Base-by-base conservation (phyloP, 2,329 filamentous ascomycete genomes). In the Hypoxylon sp. region DNA sequence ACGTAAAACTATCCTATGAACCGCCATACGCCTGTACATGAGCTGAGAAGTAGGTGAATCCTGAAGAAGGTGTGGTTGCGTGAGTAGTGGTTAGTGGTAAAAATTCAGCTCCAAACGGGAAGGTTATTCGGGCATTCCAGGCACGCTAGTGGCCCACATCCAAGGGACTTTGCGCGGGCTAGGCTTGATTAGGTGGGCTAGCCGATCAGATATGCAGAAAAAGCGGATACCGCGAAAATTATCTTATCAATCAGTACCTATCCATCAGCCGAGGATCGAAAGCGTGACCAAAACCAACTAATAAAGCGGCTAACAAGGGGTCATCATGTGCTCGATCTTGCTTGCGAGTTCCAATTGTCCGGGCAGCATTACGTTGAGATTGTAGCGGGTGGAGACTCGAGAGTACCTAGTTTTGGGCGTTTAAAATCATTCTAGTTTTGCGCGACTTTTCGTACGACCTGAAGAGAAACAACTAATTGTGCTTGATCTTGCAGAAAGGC, bases 181-280 rank as follows among this genome's bases (percentile, higher is more conserved):
- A 61, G 51, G 0, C 59, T 21, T 1, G 30, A 67, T 59, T 52
- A 23, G 60, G 60, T 58, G 12, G 19, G 30, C 56, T 69, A 68
- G 51, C 62, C 60, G 63, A 64, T 48, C 46, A 51, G 59, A 53
- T 61, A 43, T 52, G 27, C 27, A 29, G 16, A 61, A 54, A 46
- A 60, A 19, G n/a, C 59, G 56, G 52, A 11, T 59, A 25, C 25
- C 23, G 48, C 32, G 27, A 67, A 32, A 61, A 67, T 59, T 67
- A 69, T 69, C 67, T 67, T 66, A 69, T 69, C 67, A 69, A 69
- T 69, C 66, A 67, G 63, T 66, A n/a, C n/a, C n/a, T n/a, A 43
- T 21, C 67, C 63, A 69, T 51, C 59, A 59, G 14, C 45, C 53
- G 45, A 59, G 65, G 65, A 65, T 65, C 52, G 29, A 54, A n/a